Conservation (phyloP, 768 basidiomycete genomes). For the Tylopilus cervinicoccineus region DNA sequence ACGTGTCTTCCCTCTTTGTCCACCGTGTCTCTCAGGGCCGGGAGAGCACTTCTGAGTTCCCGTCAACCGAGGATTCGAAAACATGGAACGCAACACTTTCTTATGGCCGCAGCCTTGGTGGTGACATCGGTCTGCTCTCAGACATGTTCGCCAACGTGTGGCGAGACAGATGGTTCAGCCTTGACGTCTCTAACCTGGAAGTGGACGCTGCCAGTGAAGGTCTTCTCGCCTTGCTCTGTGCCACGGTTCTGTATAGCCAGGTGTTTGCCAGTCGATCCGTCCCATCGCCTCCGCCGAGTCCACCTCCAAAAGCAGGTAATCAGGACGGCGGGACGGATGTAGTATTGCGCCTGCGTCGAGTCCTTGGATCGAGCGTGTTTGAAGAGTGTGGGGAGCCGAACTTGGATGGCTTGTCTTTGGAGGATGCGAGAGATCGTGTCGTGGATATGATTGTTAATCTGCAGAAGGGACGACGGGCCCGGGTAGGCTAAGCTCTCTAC, state of each 20-base stretch:
- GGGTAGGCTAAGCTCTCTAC: slow-evolving; percentile 5
- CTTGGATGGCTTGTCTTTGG: slow-evolving; percentile 40
- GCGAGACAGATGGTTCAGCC: slow-evolving; percentile 33
- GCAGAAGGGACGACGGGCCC: slow-evolving; percentile 27
- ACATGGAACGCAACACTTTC: slow-evolving; percentile 49
- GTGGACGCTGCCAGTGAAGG: slow-evolving; percentile 38
- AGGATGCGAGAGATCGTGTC: slow-evolving; percentile 73
- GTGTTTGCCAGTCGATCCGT: slow-evolving; percentile 48
- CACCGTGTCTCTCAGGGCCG: slow-evolving; percentile 32
- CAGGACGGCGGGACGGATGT: slow-evolving; percentile 27
- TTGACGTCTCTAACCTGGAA: slow-evolving; percentile 30
- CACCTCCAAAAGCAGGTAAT: slow-evolving; percentile 29
- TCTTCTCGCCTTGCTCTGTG: slow-evolving; percentile 51
- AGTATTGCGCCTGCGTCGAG: slow-evolving; percentile 46
- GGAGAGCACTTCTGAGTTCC: slow-evolving; percentile 15
- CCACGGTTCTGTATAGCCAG: slow-evolving; percentile 56
- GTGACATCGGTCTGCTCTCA: slow-evolving; percentile 50
- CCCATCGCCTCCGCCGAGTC: slow-evolving; percentile 59
- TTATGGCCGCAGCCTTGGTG: slow-evolving; percentile 62
- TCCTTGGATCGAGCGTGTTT: slow-evolving; percentile 53
- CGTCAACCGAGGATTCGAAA: slow-evolving; percentile 23
- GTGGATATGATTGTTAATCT: slow-evolving; percentile 62
- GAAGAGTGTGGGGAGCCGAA: slow-evolving; percentile 24
- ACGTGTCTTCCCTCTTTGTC: slow-evolving; percentile 56
- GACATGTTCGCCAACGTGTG: slow-evolving; percentile 55